Percentiles rank a stretch among this genome's conserved stretches.
Conservation (phyloP, 768 basidiomycete species). For the Hericium erinaceus region DNA sequence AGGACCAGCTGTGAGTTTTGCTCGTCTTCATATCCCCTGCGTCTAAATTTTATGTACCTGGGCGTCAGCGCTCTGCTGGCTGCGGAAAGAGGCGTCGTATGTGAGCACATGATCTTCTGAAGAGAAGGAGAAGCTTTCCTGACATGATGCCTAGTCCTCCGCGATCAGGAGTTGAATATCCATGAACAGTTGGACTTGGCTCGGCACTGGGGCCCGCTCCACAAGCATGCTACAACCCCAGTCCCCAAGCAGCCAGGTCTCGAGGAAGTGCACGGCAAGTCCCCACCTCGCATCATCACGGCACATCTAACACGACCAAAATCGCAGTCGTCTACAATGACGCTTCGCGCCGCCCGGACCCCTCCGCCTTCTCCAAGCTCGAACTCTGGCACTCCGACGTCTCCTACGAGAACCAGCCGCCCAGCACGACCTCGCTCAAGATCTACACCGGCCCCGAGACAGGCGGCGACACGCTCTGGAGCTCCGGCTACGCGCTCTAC, state of each 20-base stretch:
- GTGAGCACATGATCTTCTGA: constrained; percentile 29
- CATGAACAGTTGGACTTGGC: constrained; percentile 65
- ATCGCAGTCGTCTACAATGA: constrained; percentile 62
- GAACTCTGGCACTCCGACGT: constrained; percentile 84
- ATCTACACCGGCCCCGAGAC: constrained; percentile 57
- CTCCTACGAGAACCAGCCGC: constrained; percentile 56
- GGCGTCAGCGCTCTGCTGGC: constrained; percentile 52
- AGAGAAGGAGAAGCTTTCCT: background rate
- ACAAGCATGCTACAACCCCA: constrained; percentile 78
- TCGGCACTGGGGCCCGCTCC: constrained; percentile 63
- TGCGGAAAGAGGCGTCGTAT: constrained; percentile 70
- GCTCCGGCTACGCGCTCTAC: constrained; percentile 77
- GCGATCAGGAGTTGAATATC: constrained; percentile 62
- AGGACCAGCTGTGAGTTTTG: constrained; percentile 62
- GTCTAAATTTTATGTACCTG: background rate
- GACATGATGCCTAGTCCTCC: constrained; percentile 45
- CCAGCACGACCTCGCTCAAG: constrained; percentile 69
- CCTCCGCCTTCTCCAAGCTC: constrained; percentile 56
- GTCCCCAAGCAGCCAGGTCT: constrained; percentile 61
- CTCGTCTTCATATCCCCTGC: background rate
- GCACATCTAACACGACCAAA: background rate
- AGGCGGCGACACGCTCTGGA: constrained; percentile 69
- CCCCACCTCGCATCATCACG: background rate
- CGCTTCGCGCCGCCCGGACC: constrained; percentile 50
- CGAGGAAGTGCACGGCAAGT: constrained; percentile 65